Evolutionary conservation across 805 yeast genomes (phyloP).

Genomic region (Pichia membranifaciens): DNA sequence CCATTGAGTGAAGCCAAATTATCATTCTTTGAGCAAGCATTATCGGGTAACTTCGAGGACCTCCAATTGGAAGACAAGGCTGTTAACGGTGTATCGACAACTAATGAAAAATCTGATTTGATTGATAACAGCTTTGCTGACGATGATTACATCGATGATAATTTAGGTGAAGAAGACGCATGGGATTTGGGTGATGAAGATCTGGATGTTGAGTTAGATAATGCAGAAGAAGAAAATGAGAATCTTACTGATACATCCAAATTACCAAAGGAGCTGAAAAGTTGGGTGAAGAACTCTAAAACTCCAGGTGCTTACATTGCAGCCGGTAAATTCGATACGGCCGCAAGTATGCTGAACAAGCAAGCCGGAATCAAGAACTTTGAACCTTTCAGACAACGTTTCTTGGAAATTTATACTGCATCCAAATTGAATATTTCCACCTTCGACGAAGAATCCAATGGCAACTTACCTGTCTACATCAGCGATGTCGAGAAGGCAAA

Average conservation of each 20-base stretch:
- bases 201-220: conserved; percentile 52
- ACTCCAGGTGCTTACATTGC: conserved; percentile 92
- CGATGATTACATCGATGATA: conserved; percentile 30
- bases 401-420: conserved; percentile 77
- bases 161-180: conserved; percentile 53
- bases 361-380: conserved; percentile 84
- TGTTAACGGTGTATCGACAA: no score
- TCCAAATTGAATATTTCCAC: conserved; percentile 72
- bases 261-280: conserved; percentile 54
- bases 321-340: conserved; percentile 94
- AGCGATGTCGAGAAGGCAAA: conserved; percentile 59
- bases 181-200: conserved; percentile 84
- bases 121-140: conserved; percentile 21
- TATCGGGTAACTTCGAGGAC: conserved; percentile 70
- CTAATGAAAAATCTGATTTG: conserved; percentile 7
- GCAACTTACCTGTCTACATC: conserved; percentile 57
- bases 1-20: conserved; percentile 68
- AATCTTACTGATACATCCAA: conserved; percentile 21
- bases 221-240: conserved; percentile 33
- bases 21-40: conserved; percentile 81
- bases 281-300: conserved; percentile 85
- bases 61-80: conserved; percentile 35
- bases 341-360: conserved; percentile 84
- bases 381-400: conserved; percentile 79
- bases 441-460: conserved; percentile 51